Evolutionary conservation across 306 rosid species (phyloP), one percentile per base, ranked within the genome.

Genomic region (Prunus davidiana): DNA sequence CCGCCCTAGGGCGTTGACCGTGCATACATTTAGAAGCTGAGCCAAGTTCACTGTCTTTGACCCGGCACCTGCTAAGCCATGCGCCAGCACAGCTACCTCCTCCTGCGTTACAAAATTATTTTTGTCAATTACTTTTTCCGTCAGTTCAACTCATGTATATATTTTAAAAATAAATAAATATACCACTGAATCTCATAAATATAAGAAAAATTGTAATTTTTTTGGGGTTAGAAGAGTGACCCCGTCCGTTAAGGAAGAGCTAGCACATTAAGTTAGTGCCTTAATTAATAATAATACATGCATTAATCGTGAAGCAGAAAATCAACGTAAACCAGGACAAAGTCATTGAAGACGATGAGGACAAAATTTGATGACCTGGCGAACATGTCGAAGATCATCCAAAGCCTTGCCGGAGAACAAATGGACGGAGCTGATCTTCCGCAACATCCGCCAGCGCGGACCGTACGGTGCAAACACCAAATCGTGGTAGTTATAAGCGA

Each of bases 381-480:
- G 91, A 43, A 94, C 72, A 20, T 87, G 81, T 73, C 83, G 84
- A 54, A 82, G 88, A 25, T 87, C 96, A 19, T 91, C 96, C 69
- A 94, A 47, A 25, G 96, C 96, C 76, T 89, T 94, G 82, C 82
- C 85, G 25, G 98, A 94, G 80, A 94, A 94, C 5, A 94, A 82
- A 32, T 94, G 98, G 63, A 94, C 86, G 5, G 94, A 77, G 69
- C 91, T 86, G 27, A 94, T 84, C 83, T 94, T 94, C 69, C 97
- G 83, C 38, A 90, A 86, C 83, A 88, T 61, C 5, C 98, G 85
- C 97, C 98, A 94, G 30, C 94, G 78, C 0, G 90, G 85, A 0
- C 98, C 95, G 72, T 94, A 94, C 2, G 98, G 97, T 0, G 89
- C 87, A 20, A 94, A 92, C 10, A 92, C 98, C 8, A 94, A 79